Evolutionary conservation across 179 eudicot genomes (phyloP).

Genomic region (Nepenthes alata): DNA sequence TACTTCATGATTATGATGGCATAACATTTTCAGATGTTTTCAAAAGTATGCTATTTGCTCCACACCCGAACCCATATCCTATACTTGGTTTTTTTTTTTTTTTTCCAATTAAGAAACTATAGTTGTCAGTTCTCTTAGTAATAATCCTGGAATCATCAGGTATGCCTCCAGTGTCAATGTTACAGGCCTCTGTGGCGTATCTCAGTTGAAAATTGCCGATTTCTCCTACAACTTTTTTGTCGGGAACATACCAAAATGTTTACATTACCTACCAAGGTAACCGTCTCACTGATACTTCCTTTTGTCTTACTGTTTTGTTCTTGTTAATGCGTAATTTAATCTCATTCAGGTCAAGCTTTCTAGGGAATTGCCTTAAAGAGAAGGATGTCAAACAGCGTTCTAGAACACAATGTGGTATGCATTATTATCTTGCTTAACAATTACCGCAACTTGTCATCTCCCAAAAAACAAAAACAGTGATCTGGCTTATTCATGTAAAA

Average conservation of each 20-base stretch:
- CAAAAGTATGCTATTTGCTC: too few species aligned
- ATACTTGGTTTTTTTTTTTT: too few species aligned
- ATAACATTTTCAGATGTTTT: neutral
- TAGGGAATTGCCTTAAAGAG: constrained; percentile 73
- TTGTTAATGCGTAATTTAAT: neutral
- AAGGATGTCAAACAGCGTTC: constrained; percentile 61
- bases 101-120: neutral
- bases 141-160: constrained; percentile 31
- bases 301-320: neutral
- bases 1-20: too few species aligned
- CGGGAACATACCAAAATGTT: constrained; percentile 76
- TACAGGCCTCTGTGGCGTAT: constrained; percentile 56
- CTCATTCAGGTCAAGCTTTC: constrained; percentile 58
- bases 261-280: constrained; percentile 71
- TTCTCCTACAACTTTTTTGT: constrained; percentile 64
- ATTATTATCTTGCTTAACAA: too few species aligned
- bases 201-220: constrained; percentile 62
- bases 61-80: too few species aligned
- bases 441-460: too few species aligned
- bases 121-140: neutral
- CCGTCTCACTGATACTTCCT: neutral
- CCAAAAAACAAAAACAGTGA: too few species aligned
- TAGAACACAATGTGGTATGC: constrained; percentile 57
- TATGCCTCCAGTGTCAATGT: constrained; percentile 31
- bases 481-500: too few species aligned